Base-by-base conservation (phyloP, 768 basidiomycete species). In the Amyloporia xantha region DNA sequence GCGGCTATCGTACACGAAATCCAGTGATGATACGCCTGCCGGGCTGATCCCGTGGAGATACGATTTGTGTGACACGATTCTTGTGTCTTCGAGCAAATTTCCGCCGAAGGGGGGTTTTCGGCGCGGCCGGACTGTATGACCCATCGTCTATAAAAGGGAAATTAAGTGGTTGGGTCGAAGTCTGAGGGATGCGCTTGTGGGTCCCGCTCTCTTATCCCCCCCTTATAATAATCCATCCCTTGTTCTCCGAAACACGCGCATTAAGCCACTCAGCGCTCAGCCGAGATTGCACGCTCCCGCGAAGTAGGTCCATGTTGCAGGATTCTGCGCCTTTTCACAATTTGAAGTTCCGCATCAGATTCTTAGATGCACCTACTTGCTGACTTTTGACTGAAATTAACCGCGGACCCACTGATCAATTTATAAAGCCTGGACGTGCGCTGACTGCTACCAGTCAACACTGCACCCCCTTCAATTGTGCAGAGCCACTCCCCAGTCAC, bases 241-340 rank as follows among this genome's bases (percentile, higher is more conserved):
- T 45, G 44, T 36, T 19, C 44, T 24, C 44, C 28, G 20, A 9
- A 17, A 5, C 17, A 33, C 44, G 19, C 44, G 30, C 26, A 13
- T 33, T 24, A 35, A 4, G 13, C 38, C 20, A 20, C 44, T 23
- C 19, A 33, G 44, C 44, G 44, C 33, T 23, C 44, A 9, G 9
- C 17, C 37, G 46, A 21, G 2, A 12, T 11, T 10, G 20, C 37
- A 6, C n/a, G 10, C 28, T 47, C 46, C 46, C 46, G 46, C 46
- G 46, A 47, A 37, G 46, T 47, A 39, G 35, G 46, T 47, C 37
- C 46, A 47, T 47, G 46, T 36, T 47, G 46, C 46, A 15, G 25
- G 9, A 24, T 23, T 47, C 46, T 47, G 11, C 25, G 35, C 44
- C 33, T 35, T 11, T 21, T 15, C 19, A 11, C 12, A n/a, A 6